Conservation (phyloP, 129 eudicot species). For the Glebionis coronaria region DNA sequence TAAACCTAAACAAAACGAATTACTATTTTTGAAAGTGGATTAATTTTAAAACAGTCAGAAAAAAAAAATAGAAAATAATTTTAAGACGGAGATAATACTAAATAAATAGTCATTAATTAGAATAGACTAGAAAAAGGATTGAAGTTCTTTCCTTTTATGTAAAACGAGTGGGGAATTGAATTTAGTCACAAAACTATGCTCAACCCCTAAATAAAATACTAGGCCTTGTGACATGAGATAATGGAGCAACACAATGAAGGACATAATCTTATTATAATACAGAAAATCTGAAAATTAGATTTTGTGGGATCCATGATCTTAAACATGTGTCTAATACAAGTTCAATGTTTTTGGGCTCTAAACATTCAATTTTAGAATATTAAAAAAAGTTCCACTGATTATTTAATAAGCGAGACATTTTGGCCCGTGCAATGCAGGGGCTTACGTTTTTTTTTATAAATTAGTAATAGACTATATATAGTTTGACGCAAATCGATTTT, state of each 20-base stretch:
- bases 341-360: not conserved
- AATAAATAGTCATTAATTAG: slow-evolving; percentile 8
- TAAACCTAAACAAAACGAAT: too few species aligned
- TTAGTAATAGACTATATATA: too few species aligned
- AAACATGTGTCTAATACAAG: not conserved
- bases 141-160: slow-evolving; percentile 5
- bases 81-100: too few species aligned
- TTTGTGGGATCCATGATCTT: not conserved
- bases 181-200: slow-evolving; percentile 12
- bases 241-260: not conserved
- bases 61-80: too few species aligned
- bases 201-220: not conserved
- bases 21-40: too few species aligned
- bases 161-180: slow-evolving; percentile 13
- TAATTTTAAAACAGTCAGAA: too few species aligned
- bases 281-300: not conserved
- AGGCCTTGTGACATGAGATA: slow-evolving; percentile 1
- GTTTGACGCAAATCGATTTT: too few species aligned
- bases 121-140: not conserved
- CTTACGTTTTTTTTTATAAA: too few species aligned
- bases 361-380: too few species aligned
- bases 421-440: too few species aligned
- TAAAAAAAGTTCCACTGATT: too few species aligned
- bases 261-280: not conserved
- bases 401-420: too few species aligned